Evolutionary conservation across 345 rosid genomes (phyloP), one percentile per base, ranked within the genome.

Genomic region (Dovyalis caffra): DNA sequence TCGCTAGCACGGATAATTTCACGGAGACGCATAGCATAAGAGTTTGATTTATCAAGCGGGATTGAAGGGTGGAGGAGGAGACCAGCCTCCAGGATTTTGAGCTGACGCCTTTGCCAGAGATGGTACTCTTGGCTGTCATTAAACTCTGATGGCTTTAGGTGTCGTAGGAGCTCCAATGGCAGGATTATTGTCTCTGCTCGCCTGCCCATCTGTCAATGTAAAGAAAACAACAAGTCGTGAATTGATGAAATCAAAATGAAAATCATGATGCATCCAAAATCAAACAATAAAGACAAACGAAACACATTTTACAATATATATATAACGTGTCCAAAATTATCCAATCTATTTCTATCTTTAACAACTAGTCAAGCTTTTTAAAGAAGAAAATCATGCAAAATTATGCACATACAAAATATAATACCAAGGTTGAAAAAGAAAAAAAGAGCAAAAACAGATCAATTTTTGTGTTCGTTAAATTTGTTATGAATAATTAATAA

Each of bases 161-260:
- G 94, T 35, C 97, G 96, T 43, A 95, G 90, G 25, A 95, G 91
- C 88, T 95, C 98, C 14, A 95, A 66, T 11, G 99, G 99, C 11
- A 95, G 88, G 67, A 93, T 88, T 77, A 95, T 87, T 0, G 98
- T 89, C 91, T 95, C 99, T 20, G 91, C 88, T 80, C 88, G 82
- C 76, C 90, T 88, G 45, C 98, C 94, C 75, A 86, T 87, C 99
- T 95, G 76, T 25, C 18, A 20, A 33, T n/a, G 3, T 28, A 4
- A 53, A 60, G 47, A 66, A 1, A 63, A 29, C 12, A 40, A 53
- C n/a, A 47, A 64, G 3, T 8, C n/a, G 47, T 14, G 37, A 33
- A 62, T 5, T 11, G 37, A 16, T 32, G 58, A 53, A 53, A n/a
- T 53, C 11, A 53, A n/a, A 8, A 53, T 0, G 0, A 53, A 21